phyloP scores from a whole-genome alignment of 2,329 filamentous ascomycete species.

The Macroventuria anomochaeta region DNA sequence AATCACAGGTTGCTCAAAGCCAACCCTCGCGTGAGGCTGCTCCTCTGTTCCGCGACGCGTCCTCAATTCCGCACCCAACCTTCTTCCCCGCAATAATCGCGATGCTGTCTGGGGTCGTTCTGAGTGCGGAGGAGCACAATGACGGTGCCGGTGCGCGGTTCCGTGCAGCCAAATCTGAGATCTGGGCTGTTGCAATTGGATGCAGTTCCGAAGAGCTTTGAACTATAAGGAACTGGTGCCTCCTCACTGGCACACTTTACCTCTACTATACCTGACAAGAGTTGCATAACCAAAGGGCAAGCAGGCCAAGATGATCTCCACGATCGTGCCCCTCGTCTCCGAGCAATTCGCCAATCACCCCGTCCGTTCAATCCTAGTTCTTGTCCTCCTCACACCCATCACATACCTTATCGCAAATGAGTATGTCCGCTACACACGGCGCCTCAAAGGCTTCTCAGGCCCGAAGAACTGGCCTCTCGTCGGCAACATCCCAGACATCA shows the following conservation, averaged over 20 bases:
- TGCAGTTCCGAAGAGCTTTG: neutral
- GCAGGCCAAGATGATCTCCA: slow-evolving; percentile 35
- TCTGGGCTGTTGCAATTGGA: neutral
- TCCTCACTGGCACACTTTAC: neutral
- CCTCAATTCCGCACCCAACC: slow-evolving; percentile 26
- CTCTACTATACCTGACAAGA: neutral
- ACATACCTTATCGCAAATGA: slow-evolving; percentile 49
- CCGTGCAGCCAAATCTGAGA: neutral
- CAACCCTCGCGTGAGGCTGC: neutral
- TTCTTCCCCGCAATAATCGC: slow-evolving; percentile 24
- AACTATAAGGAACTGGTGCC: slow-evolving; percentile 7
- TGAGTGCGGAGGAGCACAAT: neutral
- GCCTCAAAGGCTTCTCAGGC: slow-evolving; percentile 49
- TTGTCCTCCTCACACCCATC: slow-evolving; percentile 39
- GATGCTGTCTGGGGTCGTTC: neutral
- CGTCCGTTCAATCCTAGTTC: slow-evolving; percentile 28
- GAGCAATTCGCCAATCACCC: slow-evolving; percentile 33
- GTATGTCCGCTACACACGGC: slow-evolving; percentile 41
- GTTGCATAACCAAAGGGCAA: neutral
- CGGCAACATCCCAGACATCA: slow-evolving; percentile 53
- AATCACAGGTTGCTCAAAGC: neutral
- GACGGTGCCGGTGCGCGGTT: neutral
- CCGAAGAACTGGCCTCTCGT: slow-evolving; percentile 50
- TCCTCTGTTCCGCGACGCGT: slow-evolving; percentile 17
- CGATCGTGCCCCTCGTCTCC: slow-evolving; percentile 32